These are phyloP conservation scores for Astrothelium subdiscretum DNA, from an alignment of 495 filamentous ascomycete species.

Conservation along the genomic window DNA sequence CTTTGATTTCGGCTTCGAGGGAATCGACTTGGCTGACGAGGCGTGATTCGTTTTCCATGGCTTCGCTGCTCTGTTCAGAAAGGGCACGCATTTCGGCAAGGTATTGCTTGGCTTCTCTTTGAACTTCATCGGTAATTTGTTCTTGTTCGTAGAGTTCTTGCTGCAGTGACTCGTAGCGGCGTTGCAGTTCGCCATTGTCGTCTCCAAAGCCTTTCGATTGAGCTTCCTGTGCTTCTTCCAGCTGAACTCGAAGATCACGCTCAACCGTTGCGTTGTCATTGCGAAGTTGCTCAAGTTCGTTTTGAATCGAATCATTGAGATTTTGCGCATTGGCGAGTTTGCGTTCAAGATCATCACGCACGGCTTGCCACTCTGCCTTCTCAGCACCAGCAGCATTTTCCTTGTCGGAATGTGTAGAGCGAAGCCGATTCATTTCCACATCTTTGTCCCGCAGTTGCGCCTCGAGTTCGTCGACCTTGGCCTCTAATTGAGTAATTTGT, in stretches of 20 bases:
- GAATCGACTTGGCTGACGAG: constrained; percentile 58
- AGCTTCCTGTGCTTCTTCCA: constrained; percentile 38
- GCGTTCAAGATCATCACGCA: constrained; percentile 61
- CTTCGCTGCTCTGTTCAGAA: constrained; percentile 63
- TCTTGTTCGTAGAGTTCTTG: constrained; percentile 64
- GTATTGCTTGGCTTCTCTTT: constrained; percentile 71
- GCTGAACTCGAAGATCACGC: constrained; percentile 49
- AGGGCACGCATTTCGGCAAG: constrained; percentile 80
- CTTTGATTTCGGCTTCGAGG: constrained; percentile 68
- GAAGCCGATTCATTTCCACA: constrained; percentile 39
- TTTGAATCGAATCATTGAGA: constrained; percentile 40
- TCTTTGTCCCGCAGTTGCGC: constrained; percentile 45
- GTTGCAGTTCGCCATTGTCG: constrained; percentile 34
- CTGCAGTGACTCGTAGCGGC: constrained; percentile 51
- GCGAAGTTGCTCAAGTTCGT: constrained; percentile 63
- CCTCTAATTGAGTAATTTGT: constrained; percentile 62
- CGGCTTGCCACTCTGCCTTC: constrained; percentile 59
- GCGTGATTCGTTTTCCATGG: constrained; percentile 70
- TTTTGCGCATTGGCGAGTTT: constrained; percentile 69
- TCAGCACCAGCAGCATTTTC: constrained; percentile 31
- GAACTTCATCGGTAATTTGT: constrained; percentile 79
- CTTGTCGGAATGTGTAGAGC: constrained; percentile 18
- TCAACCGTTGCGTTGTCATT: constrained; percentile 53
- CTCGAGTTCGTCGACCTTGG: constrained; percentile 64
- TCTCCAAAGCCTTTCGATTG: constrained; percentile 11